A percentile compares a stretch with the other conserved stretches of the same genome.
Conservation (phyloP, 129 eudicot species). For the Saposhnikovia divaricata region DNA sequence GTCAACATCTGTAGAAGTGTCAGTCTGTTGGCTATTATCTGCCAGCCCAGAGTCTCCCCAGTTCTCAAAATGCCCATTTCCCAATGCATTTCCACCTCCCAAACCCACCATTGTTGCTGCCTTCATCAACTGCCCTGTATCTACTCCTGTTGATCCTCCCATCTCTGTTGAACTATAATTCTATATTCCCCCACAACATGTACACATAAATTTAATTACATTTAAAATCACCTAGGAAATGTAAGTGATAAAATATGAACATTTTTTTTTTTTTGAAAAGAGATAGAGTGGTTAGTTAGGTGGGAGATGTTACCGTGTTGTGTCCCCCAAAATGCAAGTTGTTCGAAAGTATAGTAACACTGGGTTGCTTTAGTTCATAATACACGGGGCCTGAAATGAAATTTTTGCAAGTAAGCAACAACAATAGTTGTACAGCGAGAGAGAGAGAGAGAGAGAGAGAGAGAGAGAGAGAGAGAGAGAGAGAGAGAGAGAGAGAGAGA, state of each 20-base stretch:
- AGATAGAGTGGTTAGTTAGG: slow-evolving; percentile 8
- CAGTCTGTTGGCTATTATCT: slow-evolving; percentile 90
- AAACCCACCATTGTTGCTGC: slow-evolving; percentile 26
- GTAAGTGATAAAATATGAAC: background rate
- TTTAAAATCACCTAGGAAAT: background rate
- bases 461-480: too few relatives aligned
- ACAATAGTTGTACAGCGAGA: background rate
- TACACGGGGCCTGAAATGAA: slow-evolving; percentile 47
- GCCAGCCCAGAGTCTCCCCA: slow-evolving; percentile 87
- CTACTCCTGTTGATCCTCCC: slow-evolving; percentile 52
- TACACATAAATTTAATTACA: background rate
- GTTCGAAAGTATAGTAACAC: slow-evolving; percentile 36
- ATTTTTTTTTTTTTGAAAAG: background rate
- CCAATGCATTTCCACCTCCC: slow-evolving; percentile 42
- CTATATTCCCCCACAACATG: slow-evolving; percentile 20
- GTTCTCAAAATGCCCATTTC: slow-evolving; percentile 67
- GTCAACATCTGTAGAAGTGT: slow-evolving; percentile 91
- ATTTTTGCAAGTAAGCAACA: background rate
- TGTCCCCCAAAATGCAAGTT: slow-evolving; percentile 55
- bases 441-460: background rate
- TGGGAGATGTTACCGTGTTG: slow-evolving; percentile 39
- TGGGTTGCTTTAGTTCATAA: slow-evolving; percentile 48
- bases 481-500: slow-evolving; percentile 4
- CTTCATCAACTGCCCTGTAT: slow-evolving; percentile 51
- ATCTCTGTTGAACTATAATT: slow-evolving; percentile 54